Base-by-base conservation (phyloP, 345 rosid species). In the Acer campestre region DNA sequence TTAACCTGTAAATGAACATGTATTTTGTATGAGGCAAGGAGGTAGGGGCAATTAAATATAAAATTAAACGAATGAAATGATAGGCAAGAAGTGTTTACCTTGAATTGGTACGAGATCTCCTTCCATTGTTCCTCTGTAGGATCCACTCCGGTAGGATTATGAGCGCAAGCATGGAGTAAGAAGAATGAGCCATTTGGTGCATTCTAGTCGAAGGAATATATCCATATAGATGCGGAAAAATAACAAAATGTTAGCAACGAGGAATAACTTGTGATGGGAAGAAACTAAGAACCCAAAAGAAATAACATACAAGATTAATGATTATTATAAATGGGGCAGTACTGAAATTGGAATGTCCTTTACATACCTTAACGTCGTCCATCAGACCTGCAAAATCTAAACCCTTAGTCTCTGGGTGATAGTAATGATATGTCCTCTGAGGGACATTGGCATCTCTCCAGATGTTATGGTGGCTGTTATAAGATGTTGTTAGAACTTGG, bases 401-500 rank as follows among this genome's bases (percentile, higher is more conserved):
- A 25, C 97, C 99, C 86, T 74, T 92, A 18, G 96, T 85, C 79
- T 86, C 97, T 22, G 99, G 91, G 73, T 87, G 97, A 82, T 95
- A 95, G 86, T 95, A 93, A 82, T 89, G 98, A 83, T 89, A 92
- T 0, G 94, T 88, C 78, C 84, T 87, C 74, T 92, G 94, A 76
- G 99, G 82, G 74, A 95, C 97, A 12, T 84, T 89, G 42, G 99
- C 98, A 86, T 95, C 98, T 90, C 91, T 90, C 99, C 99, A 95
- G 80, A 93, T 95, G 77, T 95, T 95, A 75, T 93, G 99, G 85
- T 95, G 99, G 88, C 99, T 93, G 93, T 83, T 78, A 59, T 82
- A 65, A 80, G 7, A 29, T 46, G 71, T 71, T 53, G 56, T 78
- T 48, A 76, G 72, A 48, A 74, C 77, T 74, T 48, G 17, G 69